These are phyloP conservation scores for Plantago lanceolata DNA, from an alignment of 305 asterid species.

Conservation along the genomic window DNA sequence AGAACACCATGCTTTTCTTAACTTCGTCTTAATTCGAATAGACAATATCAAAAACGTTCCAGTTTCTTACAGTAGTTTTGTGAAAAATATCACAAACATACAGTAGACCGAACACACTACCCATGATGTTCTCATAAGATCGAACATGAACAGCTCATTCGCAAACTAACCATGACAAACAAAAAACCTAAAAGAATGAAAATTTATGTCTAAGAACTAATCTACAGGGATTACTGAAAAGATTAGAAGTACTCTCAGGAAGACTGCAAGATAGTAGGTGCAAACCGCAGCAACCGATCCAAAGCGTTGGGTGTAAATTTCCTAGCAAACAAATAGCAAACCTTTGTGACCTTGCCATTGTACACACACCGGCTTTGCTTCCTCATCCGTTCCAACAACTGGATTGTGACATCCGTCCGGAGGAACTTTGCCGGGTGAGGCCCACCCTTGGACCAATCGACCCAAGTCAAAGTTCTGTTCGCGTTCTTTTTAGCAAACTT, in stretches of 20 bases:
- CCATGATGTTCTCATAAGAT: no score
- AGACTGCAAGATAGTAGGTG: constrained; percentile 45
- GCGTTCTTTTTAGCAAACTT: constrained; percentile 37
- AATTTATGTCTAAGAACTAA: no score
- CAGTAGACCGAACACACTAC: no score
- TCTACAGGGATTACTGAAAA: neutral
- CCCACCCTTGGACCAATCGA: constrained; percentile 84
- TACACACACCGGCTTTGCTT: constrained; percentile 39
- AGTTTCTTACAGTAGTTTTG: no score
- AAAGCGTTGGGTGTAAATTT: constrained; percentile 52
- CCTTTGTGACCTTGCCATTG: constrained; percentile 45
- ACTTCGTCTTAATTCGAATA: neutral
- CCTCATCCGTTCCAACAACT: constrained; percentile 44
- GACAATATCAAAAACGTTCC: neutral
- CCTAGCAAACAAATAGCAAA: constrained; percentile 77
- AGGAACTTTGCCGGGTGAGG: constrained; percentile 61
- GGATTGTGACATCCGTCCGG: constrained; percentile 36
- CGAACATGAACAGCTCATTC: no score
- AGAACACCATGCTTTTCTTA: no score
- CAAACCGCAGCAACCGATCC: constrained; percentile 51
- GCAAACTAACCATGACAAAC: no score
- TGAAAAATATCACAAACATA: no score
- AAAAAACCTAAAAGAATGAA: no score
- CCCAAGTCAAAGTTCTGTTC: constrained; percentile 73
- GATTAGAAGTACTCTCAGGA: constrained; percentile 1